phyloP scores from a whole-genome alignment of 1,284 basidiomycete genomes.

The Pascua guehoae region DNA sequence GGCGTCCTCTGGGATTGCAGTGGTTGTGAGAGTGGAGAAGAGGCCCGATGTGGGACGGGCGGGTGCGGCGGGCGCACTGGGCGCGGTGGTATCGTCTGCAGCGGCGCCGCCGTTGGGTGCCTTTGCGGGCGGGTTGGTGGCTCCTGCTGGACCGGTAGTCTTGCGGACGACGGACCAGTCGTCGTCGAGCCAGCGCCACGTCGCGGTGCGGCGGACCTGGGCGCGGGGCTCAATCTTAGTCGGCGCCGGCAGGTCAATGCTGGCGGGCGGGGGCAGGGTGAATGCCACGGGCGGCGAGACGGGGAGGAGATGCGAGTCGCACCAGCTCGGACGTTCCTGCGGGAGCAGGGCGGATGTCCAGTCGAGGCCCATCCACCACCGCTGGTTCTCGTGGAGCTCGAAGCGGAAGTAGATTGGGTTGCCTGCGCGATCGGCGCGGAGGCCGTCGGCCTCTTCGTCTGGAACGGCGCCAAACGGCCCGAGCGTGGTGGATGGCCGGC shows the following conservation, averaged over 20 bases:
- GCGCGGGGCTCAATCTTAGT: slow-evolving; percentile 36
- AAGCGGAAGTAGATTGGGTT: slow-evolving; percentile 69
- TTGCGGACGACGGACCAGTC: slow-evolving; percentile 66
- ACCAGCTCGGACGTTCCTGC: slow-evolving; percentile 84
- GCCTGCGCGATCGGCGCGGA: slow-evolving; percentile 21
- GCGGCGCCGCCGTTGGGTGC: not conserved
- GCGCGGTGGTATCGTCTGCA: slow-evolving; percentile 2
- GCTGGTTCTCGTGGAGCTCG: slow-evolving; percentile 87
- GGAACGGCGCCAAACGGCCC: slow-evolving; percentile 16
- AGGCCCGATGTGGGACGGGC: slow-evolving; percentile 20
- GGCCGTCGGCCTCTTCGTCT: slow-evolving; percentile 23
- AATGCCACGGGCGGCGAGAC: slow-evolving; percentile 54
- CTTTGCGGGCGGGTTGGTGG: not conserved
- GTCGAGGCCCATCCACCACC: slow-evolving; percentile 71
- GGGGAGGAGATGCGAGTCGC: slow-evolving; percentile 52
- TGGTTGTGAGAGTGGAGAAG: slow-evolving; percentile 5
- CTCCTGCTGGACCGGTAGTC: not conserved
- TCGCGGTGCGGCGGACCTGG: slow-evolving; percentile 64
- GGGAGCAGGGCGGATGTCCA: slow-evolving; percentile 92
- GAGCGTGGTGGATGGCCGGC: slow-evolving; percentile 42
- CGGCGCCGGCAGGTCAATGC: slow-evolving; percentile 50
- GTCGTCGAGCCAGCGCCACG: slow-evolving; percentile 79
- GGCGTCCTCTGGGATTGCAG: not conserved
- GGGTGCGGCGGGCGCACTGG: not conserved
- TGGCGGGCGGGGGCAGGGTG: slow-evolving; percentile 47